These are phyloP conservation scores for Plasmodium malariae DNA, from an alignment of 169 alveolate species.

Conservation along the genomic window DNA sequence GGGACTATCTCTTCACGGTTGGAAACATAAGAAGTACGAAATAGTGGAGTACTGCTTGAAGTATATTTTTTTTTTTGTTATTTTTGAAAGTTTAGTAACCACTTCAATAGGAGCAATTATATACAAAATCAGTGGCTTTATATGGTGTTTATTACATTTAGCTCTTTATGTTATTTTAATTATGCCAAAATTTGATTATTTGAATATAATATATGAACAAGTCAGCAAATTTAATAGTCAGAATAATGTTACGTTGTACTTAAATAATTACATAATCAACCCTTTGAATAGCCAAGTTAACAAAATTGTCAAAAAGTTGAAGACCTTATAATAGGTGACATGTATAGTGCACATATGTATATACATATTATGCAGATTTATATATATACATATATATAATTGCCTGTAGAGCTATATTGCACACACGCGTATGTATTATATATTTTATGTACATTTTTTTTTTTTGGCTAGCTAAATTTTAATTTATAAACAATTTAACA, in stretches of 20 bases:
- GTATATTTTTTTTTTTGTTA: conserved; percentile 38
- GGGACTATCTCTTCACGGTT: conserved; percentile 44
- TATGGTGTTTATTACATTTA: conserved; percentile 44
- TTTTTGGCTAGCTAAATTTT: no score
- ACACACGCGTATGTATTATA: no score
- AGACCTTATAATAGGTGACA: conserved; percentile 17
- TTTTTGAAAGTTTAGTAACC: conserved; percentile 29
- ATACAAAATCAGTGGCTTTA: conserved; percentile 5
- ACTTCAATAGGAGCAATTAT: conserved; percentile 33
- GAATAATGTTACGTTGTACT: conserved; percentile 24
- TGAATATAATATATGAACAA: conserved; percentile 23
- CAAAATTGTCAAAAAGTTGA: conserved; percentile 34
- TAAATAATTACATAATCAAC: conserved; percentile 16
- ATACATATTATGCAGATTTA: no score
- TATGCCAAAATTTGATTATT: conserved; percentile 36
- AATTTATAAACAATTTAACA: no score
- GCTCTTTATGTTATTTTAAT: conserved; percentile 29
- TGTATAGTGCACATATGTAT: background rate
- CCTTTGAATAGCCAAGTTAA: conserved; percentile 29
- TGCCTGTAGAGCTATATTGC: background rate
- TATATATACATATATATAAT: background rate
- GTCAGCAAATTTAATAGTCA: conserved; percentile 26
- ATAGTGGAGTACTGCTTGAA: conserved; percentile 51
- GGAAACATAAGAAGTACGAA: conserved; percentile 54
- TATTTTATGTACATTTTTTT: no score